Conservation (phyloP, 176 grass and related monocot species). For the Cocos nucifera region DNA sequence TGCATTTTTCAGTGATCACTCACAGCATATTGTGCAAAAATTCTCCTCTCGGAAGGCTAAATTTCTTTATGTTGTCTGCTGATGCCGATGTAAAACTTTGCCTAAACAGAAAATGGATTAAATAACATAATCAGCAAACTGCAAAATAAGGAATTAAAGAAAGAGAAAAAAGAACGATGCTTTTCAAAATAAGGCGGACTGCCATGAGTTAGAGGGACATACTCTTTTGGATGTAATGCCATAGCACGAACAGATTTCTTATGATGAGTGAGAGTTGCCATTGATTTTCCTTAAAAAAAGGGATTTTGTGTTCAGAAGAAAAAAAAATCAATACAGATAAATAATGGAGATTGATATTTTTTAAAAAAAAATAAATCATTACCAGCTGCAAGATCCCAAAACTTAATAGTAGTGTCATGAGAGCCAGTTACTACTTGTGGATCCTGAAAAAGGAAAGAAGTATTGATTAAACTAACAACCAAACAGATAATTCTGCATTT, state of each 20-base stretch:
- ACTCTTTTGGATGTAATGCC: slow-evolving; percentile 95
- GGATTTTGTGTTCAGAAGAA: slow-evolving; percentile 7
- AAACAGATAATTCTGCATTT: too few species aligned
- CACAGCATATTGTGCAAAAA: slow-evolving; percentile 98
- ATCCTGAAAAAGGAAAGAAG: slow-evolving; percentile 41
- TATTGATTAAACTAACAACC: too few species aligned
- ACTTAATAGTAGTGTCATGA: slow-evolving; percentile 93
- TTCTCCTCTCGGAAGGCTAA: slow-evolving; percentile 83
- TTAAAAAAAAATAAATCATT: slow-evolving; percentile 5
- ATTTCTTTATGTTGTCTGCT: slow-evolving; percentile 97
- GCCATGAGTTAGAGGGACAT: slow-evolving; percentile 12
- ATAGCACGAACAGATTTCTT: slow-evolving; percentile 96
- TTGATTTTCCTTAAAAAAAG: slow-evolving; percentile 65
- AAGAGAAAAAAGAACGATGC: neutral
- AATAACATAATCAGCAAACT: too few species aligned
- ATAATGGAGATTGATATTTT: neutral
- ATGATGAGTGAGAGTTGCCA: slow-evolving; percentile 92
- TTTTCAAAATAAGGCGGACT: too few species aligned
- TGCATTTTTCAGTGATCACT: slow-evolving; percentile 21
- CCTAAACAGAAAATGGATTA: slow-evolving; percentile 26
- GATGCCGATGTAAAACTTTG: slow-evolving; percentile 89
- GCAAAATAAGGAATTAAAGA: neutral
- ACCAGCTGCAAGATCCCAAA: slow-evolving; percentile 99
- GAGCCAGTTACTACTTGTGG: slow-evolving; percentile 98
- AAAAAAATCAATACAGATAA: slow-evolving; percentile 9